Evolutionary conservation across 176 grass and related monocot genomes (phyloP), one percentile per base, ranked within the genome.

Genomic region (Stipa capillata): DNA sequence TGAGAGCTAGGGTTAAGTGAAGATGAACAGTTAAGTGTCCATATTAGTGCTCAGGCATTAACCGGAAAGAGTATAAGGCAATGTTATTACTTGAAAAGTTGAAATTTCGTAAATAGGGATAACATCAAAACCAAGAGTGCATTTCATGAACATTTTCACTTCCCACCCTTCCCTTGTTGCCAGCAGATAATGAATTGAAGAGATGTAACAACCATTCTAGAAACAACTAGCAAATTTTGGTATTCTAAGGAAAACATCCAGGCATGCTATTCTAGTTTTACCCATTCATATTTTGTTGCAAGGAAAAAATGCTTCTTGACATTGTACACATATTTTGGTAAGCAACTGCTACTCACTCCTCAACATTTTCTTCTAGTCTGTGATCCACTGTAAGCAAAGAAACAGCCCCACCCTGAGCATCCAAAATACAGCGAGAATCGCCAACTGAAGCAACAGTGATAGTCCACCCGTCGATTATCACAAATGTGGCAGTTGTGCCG

Each of bases 381-480:
- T 97, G 94, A 81, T 97, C 94, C 54, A 94, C 94, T 32, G 94
- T 94, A 74, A 97, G 85, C 56, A 91, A 79, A 88, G 89, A 97
- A 83, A 97, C 89, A 50, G 74, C 56, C 1, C 91, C 94, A 63
- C 89, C 79, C 59, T 88, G 89, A 64, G 94, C 65, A 86, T 97
- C 94, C 68, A 97, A 94, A 84, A 97, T 94, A 85, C 91, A 94
- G 16, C 94, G 89, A 23, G 94, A 97, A 68, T 97, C 94, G 0
- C 94, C 94, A 77, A 97, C 94, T 45, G 94, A 97, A 13, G 94
- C 94, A 79, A 97, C 91, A 13, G 94, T 97, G 81, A 97, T 87
- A 40, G 87, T 94, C 94, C 94, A 97, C 52, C 94, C 89, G 42
- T 97, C 94, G 16, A 97, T 97, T 77, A 97, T 92, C 59, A 90